Evolutionary conservation across 2,329 filamentous ascomycete genomes (phyloP).

Genomic region (Furcasterigmium sp.): DNA sequence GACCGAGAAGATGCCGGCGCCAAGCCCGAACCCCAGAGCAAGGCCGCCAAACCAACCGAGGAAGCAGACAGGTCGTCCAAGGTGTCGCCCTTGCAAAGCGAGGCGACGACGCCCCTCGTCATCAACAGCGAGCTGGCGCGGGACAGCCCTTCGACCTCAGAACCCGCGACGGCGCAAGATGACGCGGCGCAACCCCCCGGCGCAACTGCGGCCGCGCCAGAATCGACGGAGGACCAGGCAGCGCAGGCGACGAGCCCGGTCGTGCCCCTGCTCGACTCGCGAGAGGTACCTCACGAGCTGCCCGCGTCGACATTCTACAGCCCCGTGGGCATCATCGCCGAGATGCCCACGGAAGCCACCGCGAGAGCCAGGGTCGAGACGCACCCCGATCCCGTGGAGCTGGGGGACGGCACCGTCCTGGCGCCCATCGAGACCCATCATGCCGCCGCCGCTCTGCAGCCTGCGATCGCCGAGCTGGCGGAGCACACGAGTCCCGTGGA

Average conservation of each 20-base stretch:
- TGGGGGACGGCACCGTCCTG: constrained; percentile 31
- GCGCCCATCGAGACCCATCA: constrained; percentile 28
- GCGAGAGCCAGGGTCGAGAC: constrained; percentile 32
- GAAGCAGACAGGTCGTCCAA: constrained; percentile 4
- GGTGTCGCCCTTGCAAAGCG: constrained; percentile 18
- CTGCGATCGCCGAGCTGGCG: constrained; percentile 32
- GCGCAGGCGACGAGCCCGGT: constrained; percentile 5
- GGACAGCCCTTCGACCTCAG: neutral
- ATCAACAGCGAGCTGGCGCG: constrained; percentile 15
- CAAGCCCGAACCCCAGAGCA: neutral
- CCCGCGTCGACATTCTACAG: constrained; percentile 22
- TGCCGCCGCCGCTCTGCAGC: constrained; percentile 9
- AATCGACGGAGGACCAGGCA: neutral
- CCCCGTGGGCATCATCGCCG: constrained; percentile 39
- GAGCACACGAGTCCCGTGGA: constrained; percentile 24
- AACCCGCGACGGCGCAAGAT: neutral
- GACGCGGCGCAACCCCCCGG: neutral
- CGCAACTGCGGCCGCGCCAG: constrained; percentile 1
- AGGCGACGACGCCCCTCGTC: constrained; percentile 17
- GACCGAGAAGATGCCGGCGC: constrained; percentile 13
- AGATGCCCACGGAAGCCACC: constrained; percentile 41
- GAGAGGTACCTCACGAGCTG: constrained; percentile 25
- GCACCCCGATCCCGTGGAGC: constrained; percentile 39
- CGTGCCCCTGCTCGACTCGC: constrained; percentile 27
- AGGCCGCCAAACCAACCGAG: neutral